These are phyloP conservation scores for Botrytis paeoniae DNA, from an alignment of 2,329 filamentous ascomycete species.

Conservation along the genomic window DNA sequence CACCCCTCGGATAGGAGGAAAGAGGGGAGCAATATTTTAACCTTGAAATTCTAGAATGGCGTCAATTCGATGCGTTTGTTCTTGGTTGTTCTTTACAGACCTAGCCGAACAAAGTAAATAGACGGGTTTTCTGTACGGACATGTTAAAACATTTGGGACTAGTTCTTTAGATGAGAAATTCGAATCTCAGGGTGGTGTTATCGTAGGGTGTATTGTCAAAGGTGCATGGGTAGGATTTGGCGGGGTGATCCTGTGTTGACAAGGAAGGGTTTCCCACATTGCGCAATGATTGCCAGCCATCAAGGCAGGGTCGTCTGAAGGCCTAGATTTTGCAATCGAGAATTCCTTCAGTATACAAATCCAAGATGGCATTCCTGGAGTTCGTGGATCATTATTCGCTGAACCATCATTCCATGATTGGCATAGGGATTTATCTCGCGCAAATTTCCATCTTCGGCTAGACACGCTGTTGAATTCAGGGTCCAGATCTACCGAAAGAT, in stretches of 20 bases:
- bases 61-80: background rate
- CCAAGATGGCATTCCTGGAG: background rate
- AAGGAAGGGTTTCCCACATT: background rate
- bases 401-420: background rate
- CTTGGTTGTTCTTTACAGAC: background rate
- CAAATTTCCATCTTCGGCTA: background rate
- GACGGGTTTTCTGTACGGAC: too few species aligned
- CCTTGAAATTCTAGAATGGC: background rate
- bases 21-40: background rate
- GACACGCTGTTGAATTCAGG: background rate
- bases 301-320: background rate
- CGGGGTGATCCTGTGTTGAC: background rate
- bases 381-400: background rate
- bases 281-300: background rate
- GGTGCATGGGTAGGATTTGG: background rate
- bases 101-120: background rate
- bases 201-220: background rate
- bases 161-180: background rate
- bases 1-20: background rate
- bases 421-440: background rate
- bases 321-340: background rate
- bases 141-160: background rate
- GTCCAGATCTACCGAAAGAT: background rate
- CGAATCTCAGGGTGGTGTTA: background rate
- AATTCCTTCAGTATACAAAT: background rate